These are phyloP conservation scores for Alternaria sp. DNA, from an alignment of 2,329 filamentous ascomycete species.

Conservation along the genomic window DNA sequence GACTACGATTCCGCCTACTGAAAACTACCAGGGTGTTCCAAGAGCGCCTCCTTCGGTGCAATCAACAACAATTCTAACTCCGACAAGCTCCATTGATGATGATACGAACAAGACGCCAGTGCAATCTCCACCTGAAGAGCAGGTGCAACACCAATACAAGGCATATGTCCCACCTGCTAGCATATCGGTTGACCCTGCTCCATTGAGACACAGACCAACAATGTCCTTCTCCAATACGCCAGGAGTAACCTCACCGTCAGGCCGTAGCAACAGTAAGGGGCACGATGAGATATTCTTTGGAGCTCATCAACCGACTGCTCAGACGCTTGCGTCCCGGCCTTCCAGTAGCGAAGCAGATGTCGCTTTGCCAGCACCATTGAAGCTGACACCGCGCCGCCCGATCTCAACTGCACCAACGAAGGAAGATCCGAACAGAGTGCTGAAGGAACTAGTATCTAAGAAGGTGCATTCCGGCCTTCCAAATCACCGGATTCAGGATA, in stretches of 20 bases:
- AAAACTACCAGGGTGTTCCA: constrained; percentile 17
- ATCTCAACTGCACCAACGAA: constrained; percentile 18
- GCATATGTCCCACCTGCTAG: constrained; percentile 40
- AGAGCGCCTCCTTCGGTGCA: constrained; percentile 30
- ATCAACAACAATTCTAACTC: constrained; percentile 42
- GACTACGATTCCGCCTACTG: constrained; percentile 20
- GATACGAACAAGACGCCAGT: constrained; percentile 41
- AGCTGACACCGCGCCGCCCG: constrained; percentile 24
- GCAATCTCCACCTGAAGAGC: constrained; percentile 38
- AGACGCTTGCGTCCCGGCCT: constrained; percentile 21
- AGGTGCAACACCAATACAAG: constrained; percentile 36
- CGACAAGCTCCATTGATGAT: constrained; percentile 44
- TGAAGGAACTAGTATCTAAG: constrained; percentile 30
- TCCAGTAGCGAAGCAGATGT: constrained; percentile 29
- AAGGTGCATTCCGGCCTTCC: constrained; percentile 14
- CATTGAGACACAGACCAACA: constrained; percentile 31
- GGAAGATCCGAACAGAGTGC: constrained; percentile 19
- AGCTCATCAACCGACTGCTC: constrained; percentile 13
- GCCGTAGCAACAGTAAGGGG: constrained; percentile 22
- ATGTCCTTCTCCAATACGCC: constrained; percentile 25
- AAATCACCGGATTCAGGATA: constrained; percentile 27
- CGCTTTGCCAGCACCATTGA: constrained; percentile 36
- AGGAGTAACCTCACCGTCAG: constrained; percentile 9
- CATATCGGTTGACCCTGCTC: constrained; percentile 13
- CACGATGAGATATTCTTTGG: constrained; percentile 48